Base-by-base conservation (phyloP, 805 yeast genomes). In the Sugiyamaella floridensis region DNA sequence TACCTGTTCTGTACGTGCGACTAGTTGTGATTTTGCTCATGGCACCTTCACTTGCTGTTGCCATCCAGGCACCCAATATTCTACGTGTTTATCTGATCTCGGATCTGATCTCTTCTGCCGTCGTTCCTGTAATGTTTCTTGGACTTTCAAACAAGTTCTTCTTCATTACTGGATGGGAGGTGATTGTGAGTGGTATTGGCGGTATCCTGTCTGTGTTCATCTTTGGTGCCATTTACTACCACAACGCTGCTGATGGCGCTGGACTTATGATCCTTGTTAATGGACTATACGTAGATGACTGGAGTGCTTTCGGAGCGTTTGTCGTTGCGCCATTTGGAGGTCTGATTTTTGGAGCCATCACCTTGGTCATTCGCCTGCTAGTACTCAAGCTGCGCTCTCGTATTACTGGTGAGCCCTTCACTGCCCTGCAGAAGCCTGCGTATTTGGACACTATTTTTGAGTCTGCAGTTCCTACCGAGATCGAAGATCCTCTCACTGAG, bases 281-380 rank as follows among this genome's bases (percentile, higher is more conserved):
- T 19, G 97, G 97, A 44, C 71, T 90, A 26, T 90, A 90, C 63
- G 72, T 78, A 5, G 78, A 76, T 48, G 97, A 90, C 65, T 90
- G 97, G 97, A 87, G 95, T 61, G 83, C 95, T 0, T 90, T 90
- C 71, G 97, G 96, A 20, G 96, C 97, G 1, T 90, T 90, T 69
- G 92, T 86, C 6, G 86, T 84, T 56, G 93, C 97, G 0, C 97
- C 97, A 5, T 75, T 83, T 42, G 95, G 92, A 26, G 89, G 92
- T 10, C 58, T 89, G 1, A 56, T 84, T 5, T 72, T 83, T 55
- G 82, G 86, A 1, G 67, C 79, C 12, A 61, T 73, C 28, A 73
- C 76, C 44, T 76, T 85, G 26, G 82, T 47, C 2, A 7, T 62
- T 10, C 58, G 74, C 2, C 45, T 62, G 48, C 29, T 48, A 1